Evolutionary conservation across 2,329 filamentous ascomycete genomes (phyloP), one percentile per base, ranked within the genome.

Genomic region (Colletotrichum sansevieriae): DNA sequence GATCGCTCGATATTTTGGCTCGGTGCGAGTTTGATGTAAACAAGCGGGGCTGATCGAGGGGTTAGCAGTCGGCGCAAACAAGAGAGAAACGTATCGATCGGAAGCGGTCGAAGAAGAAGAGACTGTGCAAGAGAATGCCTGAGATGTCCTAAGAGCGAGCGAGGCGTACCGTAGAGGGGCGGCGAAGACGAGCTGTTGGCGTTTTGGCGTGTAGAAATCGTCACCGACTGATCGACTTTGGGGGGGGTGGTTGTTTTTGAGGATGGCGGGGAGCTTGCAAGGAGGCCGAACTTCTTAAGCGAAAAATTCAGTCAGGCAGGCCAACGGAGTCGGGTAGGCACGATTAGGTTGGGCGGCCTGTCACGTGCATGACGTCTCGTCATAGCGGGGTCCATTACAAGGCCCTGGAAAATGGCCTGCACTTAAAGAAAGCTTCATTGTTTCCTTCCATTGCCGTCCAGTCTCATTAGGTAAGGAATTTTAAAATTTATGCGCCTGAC

Each of bases 291-390:
- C 55, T 68, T 68, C 65, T 68, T 75, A 77, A 78, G 78, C 77
- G 79, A 81, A 83, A 82, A 83, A 79, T 80, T 82, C 80, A 80
- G 76, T 78, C 78, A 76, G 67, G 67, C 67, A 67, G 63, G 44
- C 58, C 65, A 68, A 65, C 65, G 55, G 63, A 68, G 65, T 68
- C 56, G 49, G 65, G 65, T 68, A 68, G 65, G 65, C 63, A 68
- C 65, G 55, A 65, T 68, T 65, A 61, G 65, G 65, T 55, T 68
- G 60, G 55, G 37, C 54, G 47, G 37, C 37, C 55, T 65, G 65
- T 68, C 65, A 68, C 65, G 65, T 68, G 66, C 62, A 51, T 46
- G 33, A 35, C 62, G 62, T 65, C 66, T 68, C 66, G 62, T 68
- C 66, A 68, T 68, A 65, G 66, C 55, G 66, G 66, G 66, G 66